A percentile compares a stretch with the other conserved stretches of the same genome.
Conservation (phyloP, 768 basidiomycete genomes). For the Calocera viscosa region DNA sequence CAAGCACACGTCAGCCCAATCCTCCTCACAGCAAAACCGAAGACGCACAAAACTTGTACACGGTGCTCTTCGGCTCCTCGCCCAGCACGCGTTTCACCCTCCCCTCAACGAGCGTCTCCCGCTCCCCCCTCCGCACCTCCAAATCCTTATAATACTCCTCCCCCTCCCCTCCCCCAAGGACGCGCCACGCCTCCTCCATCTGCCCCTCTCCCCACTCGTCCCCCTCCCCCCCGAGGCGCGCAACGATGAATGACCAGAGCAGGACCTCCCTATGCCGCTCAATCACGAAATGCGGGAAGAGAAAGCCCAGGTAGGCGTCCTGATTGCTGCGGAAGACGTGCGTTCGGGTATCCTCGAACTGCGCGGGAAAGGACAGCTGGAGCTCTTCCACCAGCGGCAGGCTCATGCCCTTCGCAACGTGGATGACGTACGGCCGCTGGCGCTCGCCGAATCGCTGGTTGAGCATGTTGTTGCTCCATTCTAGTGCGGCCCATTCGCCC, state of each 20-base stretch:
- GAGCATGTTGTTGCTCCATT: constrained; percentile 28
- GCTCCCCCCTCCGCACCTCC: not conserved
- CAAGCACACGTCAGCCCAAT: not conserved
- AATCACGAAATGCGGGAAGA: constrained; percentile 26
- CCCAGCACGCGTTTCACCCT: not conserved
- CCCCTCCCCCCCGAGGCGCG: constrained; percentile 22
- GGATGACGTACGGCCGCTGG: constrained; percentile 31
- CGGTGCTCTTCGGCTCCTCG: constrained; percentile 5
- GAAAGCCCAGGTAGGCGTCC: constrained; percentile 28
- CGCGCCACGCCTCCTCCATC: constrained; percentile 23
- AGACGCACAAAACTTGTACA: constrained; percentile 14
- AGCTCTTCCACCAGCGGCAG: constrained; percentile 28
- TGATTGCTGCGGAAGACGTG: constrained; percentile 29
- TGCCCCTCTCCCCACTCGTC: constrained; percentile 13
- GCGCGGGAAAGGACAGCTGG: constrained; percentile 24
- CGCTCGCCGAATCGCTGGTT: constrained; percentile 33
- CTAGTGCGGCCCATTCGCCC: constrained; percentile 34
- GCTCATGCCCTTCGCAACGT: constrained; percentile 31
- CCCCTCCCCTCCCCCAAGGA: constrained; percentile 23
- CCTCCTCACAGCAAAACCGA: too few species aligned
- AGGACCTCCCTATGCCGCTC: constrained; percentile 31
- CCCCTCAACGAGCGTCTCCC: constrained; percentile 10
- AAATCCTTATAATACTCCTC: constrained; percentile 7
- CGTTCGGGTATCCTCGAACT: constrained; percentile 24
- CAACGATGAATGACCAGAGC: constrained; percentile 32